Base-by-base conservation (phyloP, 371 early-diverging fungal species). In the Saksenaea vasiformis region DNA sequence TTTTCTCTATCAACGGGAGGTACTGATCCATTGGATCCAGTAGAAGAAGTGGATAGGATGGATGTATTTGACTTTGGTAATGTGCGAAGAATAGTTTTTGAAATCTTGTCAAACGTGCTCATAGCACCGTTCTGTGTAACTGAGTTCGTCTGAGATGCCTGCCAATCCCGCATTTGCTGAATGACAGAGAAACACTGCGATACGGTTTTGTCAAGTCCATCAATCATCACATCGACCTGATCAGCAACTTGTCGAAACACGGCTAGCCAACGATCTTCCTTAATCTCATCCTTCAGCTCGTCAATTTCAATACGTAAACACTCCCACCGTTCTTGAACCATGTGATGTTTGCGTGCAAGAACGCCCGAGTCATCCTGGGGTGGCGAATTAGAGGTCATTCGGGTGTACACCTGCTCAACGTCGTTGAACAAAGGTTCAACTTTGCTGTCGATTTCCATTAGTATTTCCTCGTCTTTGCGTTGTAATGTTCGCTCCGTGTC, bases 211-310 rank as follows among this genome's bases (percentile, higher is more conserved):
- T 87, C 86, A 36, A 85, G 73, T 3, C 80, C 79, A 58, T 86
- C 83, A 75, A 86, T 85, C 85, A 87, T 85, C 5, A 70, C 78
- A 61, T 82, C 83, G 54, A 83, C 85, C 60, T 87, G 85, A 51
- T 80, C 81, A 5, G 85, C 78, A 2, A 84, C 84, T 43, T 84
- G 84, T 31, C 75, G 75, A 66, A 87, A 87, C 10, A 84, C 83
- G 9, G 74, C 71, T 14, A 86, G 62, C 86, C 87, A 87, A 28
- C 77, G 79, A 54, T 85, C 86, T 59, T 87, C 86, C 55, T 86
- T 85, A 3, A 85, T 65, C 22, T 84, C 87, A 17, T 80, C 67
- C 57, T 84, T 87, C 27, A 83, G 70, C 24, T 81, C 85, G 34
- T 80, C 81, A 15, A 80, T 80, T 38, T 80, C 81, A 1, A 72